Conservation (phyloP, 306 rosid genomes). For the Echinosophora koreensis region DNA sequence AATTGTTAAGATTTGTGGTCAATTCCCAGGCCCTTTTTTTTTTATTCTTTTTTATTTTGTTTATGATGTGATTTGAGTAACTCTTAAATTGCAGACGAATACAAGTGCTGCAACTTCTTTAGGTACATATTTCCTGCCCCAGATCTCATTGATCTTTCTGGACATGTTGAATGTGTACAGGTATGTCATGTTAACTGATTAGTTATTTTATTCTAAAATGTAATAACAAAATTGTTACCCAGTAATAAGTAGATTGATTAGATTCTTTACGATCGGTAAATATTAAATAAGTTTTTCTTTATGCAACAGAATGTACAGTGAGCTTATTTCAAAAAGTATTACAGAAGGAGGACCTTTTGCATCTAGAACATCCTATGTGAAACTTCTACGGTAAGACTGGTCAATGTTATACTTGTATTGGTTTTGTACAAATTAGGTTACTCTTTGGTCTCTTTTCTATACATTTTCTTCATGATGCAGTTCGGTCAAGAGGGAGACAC, state of each 20-base stretch:
- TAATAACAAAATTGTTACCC: background rate
- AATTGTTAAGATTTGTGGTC: constrained; percentile 11
- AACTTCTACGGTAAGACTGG: constrained; percentile 76
- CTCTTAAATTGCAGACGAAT: constrained; percentile 75
- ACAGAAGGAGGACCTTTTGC: constrained; percentile 92
- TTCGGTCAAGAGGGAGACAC: constrained; percentile 97
- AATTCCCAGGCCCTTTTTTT: background rate
- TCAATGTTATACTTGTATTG: constrained; percentile 22
- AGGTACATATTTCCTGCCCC: constrained; percentile 94
- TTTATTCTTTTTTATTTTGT: background rate
- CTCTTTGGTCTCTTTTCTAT: background rate
- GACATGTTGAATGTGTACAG: constrained; percentile 99
- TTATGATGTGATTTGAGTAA: constrained; percentile 20
- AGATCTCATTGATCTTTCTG: constrained; percentile 86
- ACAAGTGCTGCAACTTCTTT: constrained; percentile 91
- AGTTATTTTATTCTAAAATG: background rate
- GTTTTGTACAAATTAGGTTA: constrained; percentile 4
- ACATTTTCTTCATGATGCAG: constrained; percentile 57
- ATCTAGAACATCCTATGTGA: constrained; percentile 89
- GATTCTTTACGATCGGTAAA: background rate
- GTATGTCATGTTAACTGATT: constrained; percentile 46
- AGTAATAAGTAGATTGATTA: constrained; percentile 1
- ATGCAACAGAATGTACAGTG: constrained; percentile 94
- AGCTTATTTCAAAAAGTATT: constrained; percentile 92
- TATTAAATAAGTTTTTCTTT: constrained; percentile 15